phyloP scores from a whole-genome alignment of 768 basidiomycete genomes.

The Agrocybe praecox region DNA sequence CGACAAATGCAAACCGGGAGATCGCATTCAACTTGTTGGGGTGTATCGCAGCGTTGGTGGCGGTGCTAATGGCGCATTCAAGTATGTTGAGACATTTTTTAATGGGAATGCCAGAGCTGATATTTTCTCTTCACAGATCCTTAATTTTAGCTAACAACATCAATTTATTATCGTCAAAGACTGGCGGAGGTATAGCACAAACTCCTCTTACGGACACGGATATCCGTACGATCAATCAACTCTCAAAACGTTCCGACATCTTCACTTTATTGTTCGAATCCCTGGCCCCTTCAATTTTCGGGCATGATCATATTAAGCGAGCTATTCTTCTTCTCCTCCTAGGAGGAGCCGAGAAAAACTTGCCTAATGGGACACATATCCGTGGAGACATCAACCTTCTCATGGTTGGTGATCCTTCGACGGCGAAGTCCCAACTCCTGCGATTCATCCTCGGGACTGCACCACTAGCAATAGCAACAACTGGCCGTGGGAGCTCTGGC shows the following conservation, averaged over 20 bases:
- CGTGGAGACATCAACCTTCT: constrained; percentile 99
- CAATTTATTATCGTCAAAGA: constrained; percentile 91
- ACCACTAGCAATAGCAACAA: constrained; percentile 96
- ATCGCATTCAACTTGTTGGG: constrained; percentile 95
- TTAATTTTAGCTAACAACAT: constrained; percentile 94
- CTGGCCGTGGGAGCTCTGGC: constrained; percentile 96
- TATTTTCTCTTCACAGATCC: constrained; percentile 54
- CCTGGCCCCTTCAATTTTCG: constrained; percentile 96
- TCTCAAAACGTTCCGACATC: constrained; percentile 84
- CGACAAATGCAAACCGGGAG: constrained; percentile 97
- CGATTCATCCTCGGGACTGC: constrained; percentile 96
- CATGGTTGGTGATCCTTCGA: constrained; percentile 99
- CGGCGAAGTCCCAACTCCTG: constrained; percentile 95
- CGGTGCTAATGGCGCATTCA: constrained; percentile 90
- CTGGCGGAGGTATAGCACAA: constrained; percentile 94
- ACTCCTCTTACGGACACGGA: constrained; percentile 90
- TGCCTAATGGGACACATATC: constrained; percentile 96
- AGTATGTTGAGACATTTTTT: constrained; percentile 50
- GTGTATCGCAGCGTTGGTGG: constrained; percentile 94
- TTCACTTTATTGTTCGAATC: constrained; percentile 91
- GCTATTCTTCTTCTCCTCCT: constrained; percentile 92
- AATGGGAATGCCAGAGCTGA: constrained; percentile 11
- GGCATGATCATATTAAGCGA: constrained; percentile 94
- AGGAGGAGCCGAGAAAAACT: constrained; percentile 96
- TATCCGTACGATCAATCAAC: constrained; percentile 94